Conservation (phyloP, 2,329 filamentous ascomycete genomes). For the Colletotrichum plurivorum region DNA sequence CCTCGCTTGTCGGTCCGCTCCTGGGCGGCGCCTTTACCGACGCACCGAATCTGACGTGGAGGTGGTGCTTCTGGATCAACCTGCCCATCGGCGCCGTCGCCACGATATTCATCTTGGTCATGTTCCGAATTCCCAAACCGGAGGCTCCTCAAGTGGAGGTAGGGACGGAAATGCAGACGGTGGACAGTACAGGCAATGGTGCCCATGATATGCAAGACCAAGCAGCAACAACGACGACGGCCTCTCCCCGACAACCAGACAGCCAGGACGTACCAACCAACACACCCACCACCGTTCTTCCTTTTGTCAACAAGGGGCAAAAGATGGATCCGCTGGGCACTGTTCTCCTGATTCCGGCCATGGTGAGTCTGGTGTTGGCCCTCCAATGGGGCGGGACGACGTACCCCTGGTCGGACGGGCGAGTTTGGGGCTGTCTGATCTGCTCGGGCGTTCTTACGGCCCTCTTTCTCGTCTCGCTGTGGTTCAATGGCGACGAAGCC, state of each 20-base stretch:
- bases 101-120: neutral
- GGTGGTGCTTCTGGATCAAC: conserved; percentile 59
- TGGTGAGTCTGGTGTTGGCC: conserved; percentile 68
- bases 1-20: conserved; percentile 52
- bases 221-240: neutral
- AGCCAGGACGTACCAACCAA: too few relatives aligned
- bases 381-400: conserved; percentile 69
- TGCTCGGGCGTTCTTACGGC: conserved; percentile 45
- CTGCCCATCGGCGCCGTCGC: conserved; percentile 18
- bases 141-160: too few relatives aligned
- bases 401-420: conserved; percentile 63
- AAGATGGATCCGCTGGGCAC: conserved; percentile 64
- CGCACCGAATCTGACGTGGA: conserved; percentile 48
- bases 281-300: too few relatives aligned
- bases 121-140: neutral
- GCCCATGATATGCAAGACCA: conserved; percentile 26
- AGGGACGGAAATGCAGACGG: too few relatives aligned
- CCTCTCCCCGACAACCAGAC: too few relatives aligned
- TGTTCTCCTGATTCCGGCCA: conserved; percentile 62
- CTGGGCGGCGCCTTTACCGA: conserved; percentile 53
- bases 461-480: conserved; percentile 51
- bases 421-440: conserved; percentile 54
- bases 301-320: neutral
- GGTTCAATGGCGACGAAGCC: conserved; percentile 58
- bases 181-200: too few relatives aligned